Evolutionary conservation across 75 land plant species (phyloP).

Genomic region (Isoetes taiwanensis): DNA sequence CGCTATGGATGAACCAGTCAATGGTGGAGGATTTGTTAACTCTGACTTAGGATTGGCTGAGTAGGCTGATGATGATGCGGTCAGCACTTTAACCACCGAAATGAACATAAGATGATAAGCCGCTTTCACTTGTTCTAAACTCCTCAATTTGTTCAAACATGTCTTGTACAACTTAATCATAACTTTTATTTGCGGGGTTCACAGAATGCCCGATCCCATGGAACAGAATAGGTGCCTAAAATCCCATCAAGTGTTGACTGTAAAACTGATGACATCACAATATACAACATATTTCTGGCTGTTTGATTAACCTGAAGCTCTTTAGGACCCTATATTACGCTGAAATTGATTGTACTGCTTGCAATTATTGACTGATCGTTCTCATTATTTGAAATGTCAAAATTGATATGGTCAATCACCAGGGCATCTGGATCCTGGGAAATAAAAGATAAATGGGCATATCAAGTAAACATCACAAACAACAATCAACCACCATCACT

Average conservation of each 20-base stretch:
- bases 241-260: too few relatives aligned
- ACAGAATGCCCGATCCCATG: constrained; percentile 75
- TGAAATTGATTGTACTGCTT: constrained; percentile 47
- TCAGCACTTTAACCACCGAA: constrained; percentile 71
- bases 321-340: constrained; percentile 59
- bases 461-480: not conserved
- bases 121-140: too few relatives aligned
- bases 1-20: constrained; percentile 63
- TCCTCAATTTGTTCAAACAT: too few relatives aligned
- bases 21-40: constrained; percentile 53
- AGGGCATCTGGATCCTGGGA: constrained; percentile 56
- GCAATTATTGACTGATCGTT: constrained; percentile 82
- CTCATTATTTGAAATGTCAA: constrained; percentile 49
- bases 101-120: constrained; percentile 12
- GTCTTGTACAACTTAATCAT: too few relatives aligned
- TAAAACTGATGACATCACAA: too few relatives aligned
- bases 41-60: constrained; percentile 68
- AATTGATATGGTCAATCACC: constrained; percentile 82
- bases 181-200: constrained; percentile 58
- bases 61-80: constrained; percentile 90
- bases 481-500: not conserved
- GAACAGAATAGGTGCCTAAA: constrained; percentile 92
- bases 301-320: constrained; percentile 57
- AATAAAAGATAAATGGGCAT: not conserved
- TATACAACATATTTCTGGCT: too few relatives aligned